A percentile compares a stretch with the other conserved stretches of the same genome.
Conservation (phyloP, 2,329 filamentous ascomycete genomes). For the Clonostachys rosea region DNA sequence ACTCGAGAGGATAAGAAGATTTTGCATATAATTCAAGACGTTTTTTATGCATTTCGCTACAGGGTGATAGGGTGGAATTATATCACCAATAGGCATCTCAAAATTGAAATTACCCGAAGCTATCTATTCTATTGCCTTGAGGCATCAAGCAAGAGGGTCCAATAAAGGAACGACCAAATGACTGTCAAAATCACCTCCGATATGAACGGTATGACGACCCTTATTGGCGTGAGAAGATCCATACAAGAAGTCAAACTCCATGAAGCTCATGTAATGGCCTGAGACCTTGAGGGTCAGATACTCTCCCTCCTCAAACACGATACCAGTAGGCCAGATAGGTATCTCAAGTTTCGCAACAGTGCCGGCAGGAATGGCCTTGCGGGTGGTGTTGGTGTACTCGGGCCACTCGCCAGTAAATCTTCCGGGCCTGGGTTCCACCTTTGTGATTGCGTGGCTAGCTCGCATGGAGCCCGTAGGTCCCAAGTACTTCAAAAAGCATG, state of each 20-base stretch:
- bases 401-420: background rate
- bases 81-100: too few species aligned
- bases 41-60: too few species aligned
- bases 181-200: slow-evolving; percentile 11
- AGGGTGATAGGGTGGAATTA: too few species aligned
- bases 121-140: too few species aligned
- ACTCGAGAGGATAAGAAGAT: too few species aligned
- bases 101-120: too few species aligned
- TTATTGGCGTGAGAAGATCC: slow-evolving; percentile 7
- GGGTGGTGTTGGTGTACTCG: too few species aligned
- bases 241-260: slow-evolving; percentile 5
- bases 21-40: too few species aligned
- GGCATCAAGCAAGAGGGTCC: too few species aligned
- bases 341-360: slow-evolving; percentile 16
- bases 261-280: slow-evolving; percentile 12
- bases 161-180: slow-evolving; percentile 13
- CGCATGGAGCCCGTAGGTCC: slow-evolving; percentile 14
- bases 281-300: slow-evolving; percentile 11
- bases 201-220: slow-evolving; percentile 10
- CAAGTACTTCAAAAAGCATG: slow-evolving; percentile 14
- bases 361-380: too few species aligned
- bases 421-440: slow-evolving; percentile 13
- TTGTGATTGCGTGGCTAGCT: slow-evolving; percentile 18
- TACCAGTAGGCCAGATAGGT: slow-evolving; percentile 18
- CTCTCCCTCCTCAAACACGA: slow-evolving; percentile 18